A percentile compares a stretch with the other conserved stretches of the same genome.
Conservation (phyloP, 495 filamentous ascomycete species). For the Podospora comata region DNA sequence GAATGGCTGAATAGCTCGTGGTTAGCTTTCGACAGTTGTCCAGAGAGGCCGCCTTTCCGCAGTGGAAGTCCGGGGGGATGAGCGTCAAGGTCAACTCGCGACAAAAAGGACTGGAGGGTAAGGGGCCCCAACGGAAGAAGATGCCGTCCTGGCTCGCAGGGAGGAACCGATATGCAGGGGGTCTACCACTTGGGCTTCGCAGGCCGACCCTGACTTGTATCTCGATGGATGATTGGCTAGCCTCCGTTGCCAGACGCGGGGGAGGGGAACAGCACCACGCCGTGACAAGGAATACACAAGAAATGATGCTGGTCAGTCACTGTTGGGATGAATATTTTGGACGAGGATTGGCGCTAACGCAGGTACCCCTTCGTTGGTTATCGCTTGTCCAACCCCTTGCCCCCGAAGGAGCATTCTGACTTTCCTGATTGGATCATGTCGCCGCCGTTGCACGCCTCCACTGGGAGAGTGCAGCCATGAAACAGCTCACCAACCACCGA, state of each 20-base stretch:
- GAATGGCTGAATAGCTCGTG: not conserved
- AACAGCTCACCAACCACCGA: constrained; percentile 14
- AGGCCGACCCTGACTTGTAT: not conserved
- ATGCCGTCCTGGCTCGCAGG: not conserved
- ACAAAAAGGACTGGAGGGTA: constrained; percentile 8
- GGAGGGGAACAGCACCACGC: constrained; percentile 3
- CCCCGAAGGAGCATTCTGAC: not conserved
- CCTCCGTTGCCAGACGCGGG: not conserved
- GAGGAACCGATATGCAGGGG: constrained; percentile 8
- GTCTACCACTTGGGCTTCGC: not conserved
- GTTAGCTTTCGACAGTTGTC: not conserved
- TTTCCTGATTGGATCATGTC: constrained; percentile 1
- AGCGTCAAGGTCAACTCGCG: not conserved
- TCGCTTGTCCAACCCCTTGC: not conserved
- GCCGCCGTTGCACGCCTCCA: constrained; percentile 5
- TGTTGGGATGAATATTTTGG: not conserved
- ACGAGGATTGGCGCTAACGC: constrained; percentile 8
- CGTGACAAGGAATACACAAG: not conserved
- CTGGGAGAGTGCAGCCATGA: constrained; percentile 10
- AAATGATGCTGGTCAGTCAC: not conserved
- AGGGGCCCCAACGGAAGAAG: constrained; percentile 5
- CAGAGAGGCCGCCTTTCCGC: constrained; percentile 9
- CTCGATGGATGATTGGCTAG: not conserved
- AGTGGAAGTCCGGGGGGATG: not conserved
- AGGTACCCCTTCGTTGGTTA: constrained; percentile 4